These are phyloP conservation scores for Fusarium mangiferae DNA, from an alignment of 2,329 filamentous ascomycete species.

Conservation along the genomic window DNA sequence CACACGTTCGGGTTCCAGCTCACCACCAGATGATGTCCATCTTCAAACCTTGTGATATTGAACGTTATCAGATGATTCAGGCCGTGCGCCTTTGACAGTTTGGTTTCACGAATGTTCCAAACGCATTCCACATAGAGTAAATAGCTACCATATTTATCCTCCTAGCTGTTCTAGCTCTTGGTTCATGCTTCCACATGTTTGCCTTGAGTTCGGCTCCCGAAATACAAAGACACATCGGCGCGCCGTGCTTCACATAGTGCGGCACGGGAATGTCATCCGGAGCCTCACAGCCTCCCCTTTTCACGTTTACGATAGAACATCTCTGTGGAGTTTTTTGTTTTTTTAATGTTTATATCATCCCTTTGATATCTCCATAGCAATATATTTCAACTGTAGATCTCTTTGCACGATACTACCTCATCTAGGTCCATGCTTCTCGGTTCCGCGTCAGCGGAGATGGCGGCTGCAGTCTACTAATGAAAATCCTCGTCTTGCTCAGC, in stretches of 20 bases:
- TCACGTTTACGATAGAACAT: background rate
- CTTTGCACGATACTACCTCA: conserved; percentile 23
- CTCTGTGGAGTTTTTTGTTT: background rate
- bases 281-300: conserved; percentile 15
- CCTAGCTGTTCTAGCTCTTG: background rate
- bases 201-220: background rate
- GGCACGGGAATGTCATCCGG: conserved; percentile 19
- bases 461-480: conserved; percentile 1
- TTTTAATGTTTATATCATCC: background rate
- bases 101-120: conserved; percentile 31
- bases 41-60: background rate
- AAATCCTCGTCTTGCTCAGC: background rate
- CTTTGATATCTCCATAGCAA: conserved; percentile 1
- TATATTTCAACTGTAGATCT: conserved; percentile 18
- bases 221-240: conserved; percentile 1
- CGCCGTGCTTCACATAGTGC: conserved; percentile 22
- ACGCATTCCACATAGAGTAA: conserved; percentile 3
- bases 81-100: conserved; percentile 20
- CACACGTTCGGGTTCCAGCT: background rate
- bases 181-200: background rate
- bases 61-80: conserved; percentile 8
- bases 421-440: conserved; percentile 12
- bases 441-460: conserved; percentile 8
- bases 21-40: background rate
- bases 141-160: background rate